These are phyloP conservation scores for Wickerhamiella vanderwaltii DNA, from an alignment of 805 yeast genomes.

Conservation along the genomic window DNA sequence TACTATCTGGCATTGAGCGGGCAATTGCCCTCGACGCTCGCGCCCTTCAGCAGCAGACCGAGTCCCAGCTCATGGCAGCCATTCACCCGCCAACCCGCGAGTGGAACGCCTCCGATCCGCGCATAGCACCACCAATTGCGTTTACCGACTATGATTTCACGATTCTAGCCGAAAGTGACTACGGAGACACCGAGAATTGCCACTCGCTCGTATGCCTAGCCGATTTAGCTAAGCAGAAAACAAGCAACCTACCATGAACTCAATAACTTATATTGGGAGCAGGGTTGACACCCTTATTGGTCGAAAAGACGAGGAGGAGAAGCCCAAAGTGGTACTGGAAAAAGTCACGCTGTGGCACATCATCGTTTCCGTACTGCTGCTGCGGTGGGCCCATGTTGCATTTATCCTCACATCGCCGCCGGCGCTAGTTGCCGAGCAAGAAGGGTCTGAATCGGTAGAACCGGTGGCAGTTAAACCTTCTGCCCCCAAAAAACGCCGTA, in stretches of 20 bases:
- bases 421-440: not conserved
- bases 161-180: not conserved
- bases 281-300: constrained; percentile 12
- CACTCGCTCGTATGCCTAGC: not conserved
- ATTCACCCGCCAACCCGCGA: not conserved
- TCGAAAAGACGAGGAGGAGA: not conserved
- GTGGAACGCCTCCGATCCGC: not conserved
- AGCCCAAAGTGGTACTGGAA: constrained; percentile 5
- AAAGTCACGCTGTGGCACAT: constrained; percentile 7
- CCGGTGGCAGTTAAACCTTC: not conserved
- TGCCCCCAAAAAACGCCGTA: not conserved
- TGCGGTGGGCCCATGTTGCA: constrained; percentile 11
- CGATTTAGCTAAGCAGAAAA: not conserved
- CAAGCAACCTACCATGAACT: constrained; percentile 12
- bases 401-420: constrained; percentile 2
- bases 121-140: not conserved
- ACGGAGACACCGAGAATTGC: not conserved
- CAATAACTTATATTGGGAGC: constrained; percentile 13
- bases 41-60: not conserved
- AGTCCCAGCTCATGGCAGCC: constrained; percentile 1
- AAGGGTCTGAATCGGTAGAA: not conserved
- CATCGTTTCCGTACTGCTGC: constrained; percentile 3
- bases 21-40: not conserved
- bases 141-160: not conserved
- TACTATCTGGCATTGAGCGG: constrained; percentile 2